phyloP scores from a whole-genome alignment of 2,329 filamentous ascomycete species.

The Beauveria rudraprayagi region DNA sequence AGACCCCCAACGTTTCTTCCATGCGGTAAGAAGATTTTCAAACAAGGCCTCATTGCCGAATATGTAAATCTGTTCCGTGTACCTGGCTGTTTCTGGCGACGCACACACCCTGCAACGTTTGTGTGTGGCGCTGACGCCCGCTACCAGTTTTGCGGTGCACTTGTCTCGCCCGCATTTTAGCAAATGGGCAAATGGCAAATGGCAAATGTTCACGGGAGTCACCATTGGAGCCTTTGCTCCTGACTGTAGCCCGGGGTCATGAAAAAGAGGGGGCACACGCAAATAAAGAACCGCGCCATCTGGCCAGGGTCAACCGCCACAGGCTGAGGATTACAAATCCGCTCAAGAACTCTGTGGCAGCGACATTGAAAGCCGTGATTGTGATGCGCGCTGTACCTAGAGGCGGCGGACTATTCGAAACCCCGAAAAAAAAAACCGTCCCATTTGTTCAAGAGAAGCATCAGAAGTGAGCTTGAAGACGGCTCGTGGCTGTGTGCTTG shows the following conservation, averaged over 20 bases:
- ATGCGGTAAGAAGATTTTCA: neutral
- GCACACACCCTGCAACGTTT: neutral
- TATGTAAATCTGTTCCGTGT: neutral
- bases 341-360: neutral
- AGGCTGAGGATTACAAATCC: neutral
- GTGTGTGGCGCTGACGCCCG: neutral
- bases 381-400: neutral
- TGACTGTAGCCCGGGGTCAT: neutral
- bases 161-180: neutral
- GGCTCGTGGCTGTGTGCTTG: no score
- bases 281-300: conserved; percentile 3
- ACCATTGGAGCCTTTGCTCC: neutral
- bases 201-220: neutral
- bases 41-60: neutral
- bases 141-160: neutral
- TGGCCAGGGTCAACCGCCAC: neutral
- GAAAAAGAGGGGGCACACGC: neutral
- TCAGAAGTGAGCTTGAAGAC: no score
- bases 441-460: no score
- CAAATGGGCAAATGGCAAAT: neutral
- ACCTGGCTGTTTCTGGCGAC: neutral
- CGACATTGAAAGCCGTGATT: neutral
- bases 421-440: no score
- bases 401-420: neutral
- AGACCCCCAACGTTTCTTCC: neutral